Conservation (phyloP, 208 protist genomes). For the Sergeia podlipaevii region DNA sequence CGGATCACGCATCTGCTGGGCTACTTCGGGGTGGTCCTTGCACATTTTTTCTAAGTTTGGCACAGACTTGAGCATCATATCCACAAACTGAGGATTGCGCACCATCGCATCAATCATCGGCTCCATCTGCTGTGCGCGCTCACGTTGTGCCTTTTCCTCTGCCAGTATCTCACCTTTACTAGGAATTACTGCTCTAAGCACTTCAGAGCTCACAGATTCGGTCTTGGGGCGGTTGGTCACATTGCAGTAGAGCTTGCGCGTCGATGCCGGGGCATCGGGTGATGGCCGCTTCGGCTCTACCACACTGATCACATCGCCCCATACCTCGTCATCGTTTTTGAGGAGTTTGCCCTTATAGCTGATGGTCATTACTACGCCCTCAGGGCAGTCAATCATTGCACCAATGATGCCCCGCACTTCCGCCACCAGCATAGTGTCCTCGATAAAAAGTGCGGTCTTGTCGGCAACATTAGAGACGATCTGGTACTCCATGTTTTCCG, state of each 20-base stretch:
- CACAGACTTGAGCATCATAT: slow-evolving; percentile 41
- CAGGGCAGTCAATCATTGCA: slow-evolving; percentile 48
- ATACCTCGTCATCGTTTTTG: slow-evolving; percentile 31
- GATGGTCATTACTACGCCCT: slow-evolving; percentile 35
- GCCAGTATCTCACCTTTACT: slow-evolving; percentile 20
- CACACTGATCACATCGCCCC: slow-evolving; percentile 26
- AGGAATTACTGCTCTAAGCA: slow-evolving; percentile 34
- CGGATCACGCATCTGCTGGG: slow-evolving; percentile 42
- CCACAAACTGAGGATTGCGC: slow-evolving; percentile 44
- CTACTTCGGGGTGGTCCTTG: slow-evolving; percentile 52
- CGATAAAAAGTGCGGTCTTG: slow-evolving; percentile 58
- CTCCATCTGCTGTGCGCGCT: slow-evolving; percentile 50
- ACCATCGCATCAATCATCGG: slow-evolving; percentile 64
- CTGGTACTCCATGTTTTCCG: slow-evolving; percentile 59
- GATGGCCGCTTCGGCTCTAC: slow-evolving; percentile 10
- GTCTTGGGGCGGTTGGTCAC: slow-evolving; percentile 20
- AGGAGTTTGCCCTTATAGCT: slow-evolving; percentile 62
- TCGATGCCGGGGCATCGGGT: not conserved
- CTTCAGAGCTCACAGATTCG: slow-evolving; percentile 34
- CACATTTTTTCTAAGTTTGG: slow-evolving; percentile 47
- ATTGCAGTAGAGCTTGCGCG: slow-evolving; percentile 63
- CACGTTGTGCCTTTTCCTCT: slow-evolving; percentile 33
- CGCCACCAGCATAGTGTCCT: slow-evolving; percentile 66
- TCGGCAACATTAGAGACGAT: slow-evolving; percentile 63
- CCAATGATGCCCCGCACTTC: slow-evolving; percentile 64